These are phyloP conservation scores for Friedmanniomyces endolithicus DNA, from an alignment of 495 filamentous ascomycete species.

Conservation along the genomic window DNA sequence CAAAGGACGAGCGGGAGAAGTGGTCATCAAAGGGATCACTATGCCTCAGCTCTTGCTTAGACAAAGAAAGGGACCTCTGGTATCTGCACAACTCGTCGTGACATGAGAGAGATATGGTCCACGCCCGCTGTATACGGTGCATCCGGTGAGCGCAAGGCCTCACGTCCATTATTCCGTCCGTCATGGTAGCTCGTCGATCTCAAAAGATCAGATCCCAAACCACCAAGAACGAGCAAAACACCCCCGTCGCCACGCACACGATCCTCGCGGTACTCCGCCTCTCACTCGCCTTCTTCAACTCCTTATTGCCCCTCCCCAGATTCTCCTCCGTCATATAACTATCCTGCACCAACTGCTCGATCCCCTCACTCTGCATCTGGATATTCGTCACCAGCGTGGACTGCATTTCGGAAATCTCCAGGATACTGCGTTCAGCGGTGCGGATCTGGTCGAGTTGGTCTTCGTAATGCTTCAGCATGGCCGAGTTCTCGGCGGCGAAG, in stretches of 20 bases:
- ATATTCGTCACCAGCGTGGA: slow-evolving; percentile 77
- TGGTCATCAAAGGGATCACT: too few relatives aligned
- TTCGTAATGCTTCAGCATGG: slow-evolving; percentile 85
- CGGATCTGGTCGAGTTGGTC: slow-evolving; percentile 83
- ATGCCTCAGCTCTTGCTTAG: too few relatives aligned
- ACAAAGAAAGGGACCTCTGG: too few relatives aligned
- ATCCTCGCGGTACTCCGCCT: slow-evolving; percentile 71
- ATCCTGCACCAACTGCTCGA: slow-evolving; percentile 80
- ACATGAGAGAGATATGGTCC: too few relatives aligned
- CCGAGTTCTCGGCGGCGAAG: slow-evolving; percentile 86
- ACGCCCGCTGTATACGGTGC: too few relatives aligned
- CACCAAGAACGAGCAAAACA: slow-evolving; percentile 67
- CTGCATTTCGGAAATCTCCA: slow-evolving; percentile 90
- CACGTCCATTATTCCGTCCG: background rate
- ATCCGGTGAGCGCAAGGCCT: too few relatives aligned
- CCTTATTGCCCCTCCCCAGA: slow-evolving; percentile 76
- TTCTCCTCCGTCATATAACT: slow-evolving; percentile 70
- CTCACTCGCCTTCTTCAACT: slow-evolving; percentile 75
- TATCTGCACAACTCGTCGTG: too few relatives aligned
- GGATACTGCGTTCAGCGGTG: slow-evolving; percentile 77
- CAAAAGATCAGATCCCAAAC: slow-evolving; percentile 65
- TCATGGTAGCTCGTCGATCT: background rate
- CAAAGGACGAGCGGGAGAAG: background rate
- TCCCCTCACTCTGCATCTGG: slow-evolving; percentile 68
- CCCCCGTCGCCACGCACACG: slow-evolving; percentile 78